phyloP scores from a whole-genome alignment of 2,329 filamentous ascomycete species.

The Colletotrichum scovillei region DNA sequence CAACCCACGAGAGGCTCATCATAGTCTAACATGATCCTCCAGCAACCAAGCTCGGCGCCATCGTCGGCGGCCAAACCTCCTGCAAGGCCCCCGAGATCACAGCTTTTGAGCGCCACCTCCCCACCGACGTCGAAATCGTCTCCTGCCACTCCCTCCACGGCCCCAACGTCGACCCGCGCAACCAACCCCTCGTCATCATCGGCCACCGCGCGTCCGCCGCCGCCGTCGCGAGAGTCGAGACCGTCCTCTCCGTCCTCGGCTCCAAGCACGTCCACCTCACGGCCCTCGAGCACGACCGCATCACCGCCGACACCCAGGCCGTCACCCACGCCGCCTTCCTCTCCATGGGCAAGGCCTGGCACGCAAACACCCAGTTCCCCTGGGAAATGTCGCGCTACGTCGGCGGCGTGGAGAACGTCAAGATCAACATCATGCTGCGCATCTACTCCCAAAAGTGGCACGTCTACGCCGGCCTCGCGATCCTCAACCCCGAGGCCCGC shows the following conservation, averaged over 20 bases:
- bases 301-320: conserved; percentile 97
- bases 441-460: conserved; percentile 99
- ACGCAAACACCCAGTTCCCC: conserved; percentile 92
- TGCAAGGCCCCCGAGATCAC: conserved; percentile 97
- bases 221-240: conserved; percentile 82
- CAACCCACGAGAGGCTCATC: not conserved
- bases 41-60: conserved; percentile 95
- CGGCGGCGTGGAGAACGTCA: conserved; percentile 98
- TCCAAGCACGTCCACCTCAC: conserved; percentile 91
- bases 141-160: conserved; percentile 98
- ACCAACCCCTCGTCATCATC: conserved; percentile 93
- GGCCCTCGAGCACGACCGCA: conserved; percentile 90
- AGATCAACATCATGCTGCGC: conserved; percentile 96
- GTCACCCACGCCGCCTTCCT: conserved; percentile 98
- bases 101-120: conserved; percentile 91
- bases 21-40: conserved; percentile 37
- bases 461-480: conserved; percentile 96
- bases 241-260: conserved; percentile 82
- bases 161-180: conserved; percentile 86
- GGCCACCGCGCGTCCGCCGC: conserved; percentile 86
- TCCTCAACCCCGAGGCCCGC: conserved; percentile 92
- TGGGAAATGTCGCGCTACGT: conserved; percentile 98
- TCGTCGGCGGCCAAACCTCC: conserved; percentile 97
- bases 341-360: conserved; percentile 98
- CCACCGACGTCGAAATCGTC: conserved; percentile 89